These are phyloP conservation scores for Melaleuca alternifolia DNA, from an alignment of 345 rosid species.

Conservation along the genomic window DNA sequence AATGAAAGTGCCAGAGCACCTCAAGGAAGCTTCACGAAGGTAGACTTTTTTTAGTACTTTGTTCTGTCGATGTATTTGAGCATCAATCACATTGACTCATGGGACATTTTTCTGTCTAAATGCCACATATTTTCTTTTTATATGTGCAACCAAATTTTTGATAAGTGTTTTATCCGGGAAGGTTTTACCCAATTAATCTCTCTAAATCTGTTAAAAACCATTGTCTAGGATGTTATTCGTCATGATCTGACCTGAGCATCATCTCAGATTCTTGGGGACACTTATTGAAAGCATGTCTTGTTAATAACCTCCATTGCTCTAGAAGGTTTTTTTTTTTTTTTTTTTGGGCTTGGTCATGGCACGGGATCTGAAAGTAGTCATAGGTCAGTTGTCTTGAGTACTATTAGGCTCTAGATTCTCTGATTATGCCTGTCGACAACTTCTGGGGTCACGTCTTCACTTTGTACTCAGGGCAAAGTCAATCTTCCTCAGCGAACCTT, in stretches of 20 bases:
- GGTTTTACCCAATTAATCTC: not conserved
- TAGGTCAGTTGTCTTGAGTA: not conserved
- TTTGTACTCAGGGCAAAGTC: not conserved
- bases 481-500: not conserved
- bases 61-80: not conserved
- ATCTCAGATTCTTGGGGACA: not conserved
- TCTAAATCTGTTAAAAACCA: not conserved
- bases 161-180: not conserved
- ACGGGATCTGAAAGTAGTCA: not conserved
- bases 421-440: not conserved
- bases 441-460: not conserved
- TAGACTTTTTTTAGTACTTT: not conserved
- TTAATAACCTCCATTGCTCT: not conserved
- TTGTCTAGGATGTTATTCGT: not conserved
- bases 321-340: too few relatives aligned
- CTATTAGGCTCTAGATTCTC: not conserved
- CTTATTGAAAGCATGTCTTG: not conserved
- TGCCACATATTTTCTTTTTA: not conserved
- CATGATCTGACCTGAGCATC: not conserved
- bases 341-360: not conserved
- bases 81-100: not conserved
- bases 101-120: not conserved
- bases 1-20: constrained; percentile 34
- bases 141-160: not conserved
- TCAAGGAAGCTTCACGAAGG: constrained; percentile 61